Evolutionary conservation across 371 early-diverging fungal species (phyloP), one percentile per base, ranked within the genome.

Genomic region (Blastocladiella emersonii): DNA sequence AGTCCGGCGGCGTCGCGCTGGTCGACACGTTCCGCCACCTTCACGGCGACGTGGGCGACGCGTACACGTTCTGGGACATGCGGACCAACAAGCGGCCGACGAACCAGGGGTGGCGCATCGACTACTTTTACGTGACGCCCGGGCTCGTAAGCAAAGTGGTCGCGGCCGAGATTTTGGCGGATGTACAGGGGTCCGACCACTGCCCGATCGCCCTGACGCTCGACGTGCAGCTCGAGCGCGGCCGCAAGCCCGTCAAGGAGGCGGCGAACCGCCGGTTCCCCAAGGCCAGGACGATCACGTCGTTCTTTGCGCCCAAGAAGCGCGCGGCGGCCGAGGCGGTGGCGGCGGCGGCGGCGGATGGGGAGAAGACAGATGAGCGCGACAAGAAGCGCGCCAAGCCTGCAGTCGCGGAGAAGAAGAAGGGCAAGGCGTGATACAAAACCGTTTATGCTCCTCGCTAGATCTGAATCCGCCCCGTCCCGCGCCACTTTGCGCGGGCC

Each of bases 101-200:
- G 12, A 56, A 56, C 36, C 34, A 56, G 27, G 56, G 56, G 23
- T 56, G 56, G 56, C 56, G 56, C 35, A 56, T 56, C 36, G 56
- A 56, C 56, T 35, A 35, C 7, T 56, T 56, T n/a, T 56, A 13
- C 13, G 36, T 56, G 7, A n/a, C 56, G 37, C n/a, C 56, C 21
- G 35, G 35, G 36, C 56, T 56, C 19, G 5, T 56, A 3, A 12
- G 12, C 23, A 12, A 35, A 6, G 35, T 56, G 19, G 21, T 10
- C 23, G 35, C 6, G 8, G 21, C 35, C 8, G 21, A 21, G 19
- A 56, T 56, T n/a, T 21, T 35, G 25, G 23, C 36, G 12, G 23
- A 35, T 6, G 56, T 56, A 6, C 12, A 19, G 36, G 56, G 56
- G 4, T 56, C 56, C 21, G 56, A 56, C 12, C 56, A 56, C 36